Evolutionary conservation across 768 basidiomycete genomes (phyloP), one percentile per base, ranked within the genome.

Genomic region (Mycena sanguinolenta): DNA sequence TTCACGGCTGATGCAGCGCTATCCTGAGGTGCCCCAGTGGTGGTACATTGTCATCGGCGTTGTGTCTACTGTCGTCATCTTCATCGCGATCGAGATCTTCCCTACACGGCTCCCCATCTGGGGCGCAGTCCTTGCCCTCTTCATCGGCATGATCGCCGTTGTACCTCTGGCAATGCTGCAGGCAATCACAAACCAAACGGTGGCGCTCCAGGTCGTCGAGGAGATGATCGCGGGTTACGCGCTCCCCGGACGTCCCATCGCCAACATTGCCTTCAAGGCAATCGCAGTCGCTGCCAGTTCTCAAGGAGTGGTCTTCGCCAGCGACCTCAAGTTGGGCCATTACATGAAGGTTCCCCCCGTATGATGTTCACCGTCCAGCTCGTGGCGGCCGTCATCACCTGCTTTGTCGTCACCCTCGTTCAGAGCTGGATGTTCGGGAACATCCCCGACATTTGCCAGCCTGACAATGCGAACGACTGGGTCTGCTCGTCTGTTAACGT

Each of bases 321-420:
- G 89, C 36, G 91, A 94, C 77, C 83, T 96, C 75, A 97, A 97
- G 82, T 87, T 95, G 53, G 95, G 92, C 30, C 93, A 95, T 79
- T 96, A 96, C 82, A 93, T 94, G 92, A 96, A 96, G 84, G 83
- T 96, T 59, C 93, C 94, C 95, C 95, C 55, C 89, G 92, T 65
- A 82, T 89, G 69, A 93, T 95, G 87, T 96, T 97, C 82, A 46
- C 75, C n/a, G 82, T 88, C 34, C 94, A 95, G 76, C 80, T 91
- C 61, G 78, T 91, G 53, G 86, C 93, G 9, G 86, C 88, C 7
- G 65, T 88, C 46, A 75, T 96, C 66, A 81, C 85, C 62, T 81
- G 84, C 78, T 82, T 95, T 75, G 87, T 92, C 65, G 85, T 87
- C 39, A 86, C 87, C 36, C 77, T 86, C 28, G 88, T 94, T 2